Percentiles rank a stretch among this genome's conserved stretches.
phyloP scores from a whole-genome alignment of 2,329 filamentous ascomycete genomes.

The Beauveria bassiana region DNA sequence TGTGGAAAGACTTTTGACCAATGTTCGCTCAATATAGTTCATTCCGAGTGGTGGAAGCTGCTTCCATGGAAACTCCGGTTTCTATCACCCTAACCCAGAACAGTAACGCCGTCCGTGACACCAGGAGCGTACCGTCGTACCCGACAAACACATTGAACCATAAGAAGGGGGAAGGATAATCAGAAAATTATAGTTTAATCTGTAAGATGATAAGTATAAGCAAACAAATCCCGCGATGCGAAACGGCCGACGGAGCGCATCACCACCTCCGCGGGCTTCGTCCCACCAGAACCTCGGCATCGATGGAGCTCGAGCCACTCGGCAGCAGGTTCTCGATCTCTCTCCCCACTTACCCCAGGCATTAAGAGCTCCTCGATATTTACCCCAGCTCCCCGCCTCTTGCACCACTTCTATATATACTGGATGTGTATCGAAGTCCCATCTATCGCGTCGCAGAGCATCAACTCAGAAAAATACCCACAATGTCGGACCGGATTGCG shows the following conservation, averaged over 20 bases:
- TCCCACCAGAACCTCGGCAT: conserved; percentile 4
- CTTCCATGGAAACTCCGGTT: no score
- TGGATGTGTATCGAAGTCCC: no score
- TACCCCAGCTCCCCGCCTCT: not conserved
- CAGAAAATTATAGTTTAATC: not conserved
- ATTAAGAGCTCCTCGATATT: not conserved
- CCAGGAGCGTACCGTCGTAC: not conserved
- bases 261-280: not conserved
- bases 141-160: not conserved
- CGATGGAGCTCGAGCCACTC: not conserved
- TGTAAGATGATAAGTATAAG: no score
- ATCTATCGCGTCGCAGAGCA: no score
- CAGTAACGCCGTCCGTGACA: no score
- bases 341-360: conserved; percentile 1
- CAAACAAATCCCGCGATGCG: not conserved
- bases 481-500: conserved; percentile 51
- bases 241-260: not conserved
- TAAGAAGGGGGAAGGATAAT: not conserved
- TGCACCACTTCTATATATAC: not conserved
- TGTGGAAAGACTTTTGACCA: no score
- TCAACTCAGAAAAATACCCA: conserved; percentile 4
- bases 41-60: no score
- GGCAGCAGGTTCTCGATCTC: not conserved
- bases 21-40: no score
- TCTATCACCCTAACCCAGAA: no score